These are phyloP conservation scores for Pachysolen tannophilus DNA, from an alignment of 805 yeast genomes.

Conservation along the genomic window DNA sequence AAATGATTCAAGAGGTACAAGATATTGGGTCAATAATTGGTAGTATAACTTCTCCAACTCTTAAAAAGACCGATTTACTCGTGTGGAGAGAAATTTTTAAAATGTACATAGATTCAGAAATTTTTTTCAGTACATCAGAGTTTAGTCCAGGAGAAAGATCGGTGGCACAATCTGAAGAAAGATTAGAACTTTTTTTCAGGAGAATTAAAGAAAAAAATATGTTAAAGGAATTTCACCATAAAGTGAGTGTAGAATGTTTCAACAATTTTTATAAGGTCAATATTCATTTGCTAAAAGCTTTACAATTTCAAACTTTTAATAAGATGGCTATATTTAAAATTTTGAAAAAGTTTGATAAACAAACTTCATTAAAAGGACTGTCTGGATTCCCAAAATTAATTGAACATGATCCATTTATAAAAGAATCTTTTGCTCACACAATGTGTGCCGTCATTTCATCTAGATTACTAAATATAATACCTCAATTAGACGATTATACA, in stretches of 20 bases:
- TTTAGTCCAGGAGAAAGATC: constrained; percentile 35
- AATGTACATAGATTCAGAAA: constrained; percentile 56
- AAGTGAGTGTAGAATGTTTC: constrained; percentile 36
- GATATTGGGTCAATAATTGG: constrained; percentile 31
- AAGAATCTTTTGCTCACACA: constrained; percentile 43
- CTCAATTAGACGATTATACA: constrained; percentile 68
- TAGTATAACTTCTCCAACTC: constrained; percentile 30
- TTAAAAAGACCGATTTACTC: constrained; percentile 46
- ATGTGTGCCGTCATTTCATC: constrained; percentile 49
- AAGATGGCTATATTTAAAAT: constrained; percentile 59
- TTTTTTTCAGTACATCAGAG: constrained; percentile 50
- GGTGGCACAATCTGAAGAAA: constrained; percentile 34
- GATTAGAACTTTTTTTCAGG: constrained; percentile 32
- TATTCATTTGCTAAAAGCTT: constrained; percentile 42
- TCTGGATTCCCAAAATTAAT: constrained; percentile 36
- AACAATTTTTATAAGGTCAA: constrained; percentile 45
- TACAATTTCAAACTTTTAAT: constrained; percentile 56
- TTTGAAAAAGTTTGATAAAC: constrained; percentile 69
- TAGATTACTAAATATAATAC: constrained; percentile 47
- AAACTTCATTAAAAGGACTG: constrained; percentile 47
- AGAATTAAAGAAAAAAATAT: constrained; percentile 30
- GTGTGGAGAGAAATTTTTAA: constrained; percentile 65
- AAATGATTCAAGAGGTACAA: constrained; percentile 34
- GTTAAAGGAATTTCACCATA: constrained; percentile 35
- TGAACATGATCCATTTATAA: constrained; percentile 32